Conservation (phyloP, 1,284 basidiomycete genomes). For the Erythrobasidium hasegawianum region DNA sequence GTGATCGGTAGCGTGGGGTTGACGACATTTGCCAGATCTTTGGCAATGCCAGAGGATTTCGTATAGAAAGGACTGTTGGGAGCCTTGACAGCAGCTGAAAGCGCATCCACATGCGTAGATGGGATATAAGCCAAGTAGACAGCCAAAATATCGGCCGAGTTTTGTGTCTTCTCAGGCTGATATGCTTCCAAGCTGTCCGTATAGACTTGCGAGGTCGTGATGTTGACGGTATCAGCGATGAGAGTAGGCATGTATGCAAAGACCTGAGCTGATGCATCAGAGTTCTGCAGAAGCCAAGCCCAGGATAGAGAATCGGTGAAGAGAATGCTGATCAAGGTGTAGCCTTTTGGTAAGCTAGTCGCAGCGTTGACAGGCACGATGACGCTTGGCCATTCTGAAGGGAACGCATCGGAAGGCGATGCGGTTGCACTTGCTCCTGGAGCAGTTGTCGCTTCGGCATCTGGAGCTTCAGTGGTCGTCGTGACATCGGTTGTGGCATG, state of each 20-base stretch:
- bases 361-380: conserved; percentile 31
- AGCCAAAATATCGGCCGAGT: conserved; percentile 16
- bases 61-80: conserved; percentile 34
- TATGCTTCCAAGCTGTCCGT: conserved; percentile 33
- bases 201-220: conserved; percentile 9
- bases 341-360: conserved; percentile 21
- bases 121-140: conserved; percentile 33
- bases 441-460: conserved; percentile 1
- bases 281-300: conserved; percentile 24
- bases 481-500: not conserved
- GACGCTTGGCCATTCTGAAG: conserved; percentile 30
- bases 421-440: conserved; percentile 3
- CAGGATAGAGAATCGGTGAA: conserved; percentile 26
- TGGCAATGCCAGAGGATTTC: conserved; percentile 10
- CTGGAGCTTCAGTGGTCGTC: not conserved
- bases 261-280: conserved; percentile 33
- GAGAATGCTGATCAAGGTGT: conserved; percentile 30
- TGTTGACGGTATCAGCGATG: conserved; percentile 24
- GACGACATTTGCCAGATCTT: conserved; percentile 27
- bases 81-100: conserved; percentile 30
- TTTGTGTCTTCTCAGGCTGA: conserved; percentile 26
- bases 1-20: conserved; percentile 34
- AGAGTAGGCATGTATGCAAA: conserved; percentile 36
- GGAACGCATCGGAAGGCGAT: conserved; percentile 25
- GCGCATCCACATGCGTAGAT: conserved; percentile 15